Conservation (phyloP, 2,329 filamentous ascomycete species). For the Dissoconium aciculare region DNA sequence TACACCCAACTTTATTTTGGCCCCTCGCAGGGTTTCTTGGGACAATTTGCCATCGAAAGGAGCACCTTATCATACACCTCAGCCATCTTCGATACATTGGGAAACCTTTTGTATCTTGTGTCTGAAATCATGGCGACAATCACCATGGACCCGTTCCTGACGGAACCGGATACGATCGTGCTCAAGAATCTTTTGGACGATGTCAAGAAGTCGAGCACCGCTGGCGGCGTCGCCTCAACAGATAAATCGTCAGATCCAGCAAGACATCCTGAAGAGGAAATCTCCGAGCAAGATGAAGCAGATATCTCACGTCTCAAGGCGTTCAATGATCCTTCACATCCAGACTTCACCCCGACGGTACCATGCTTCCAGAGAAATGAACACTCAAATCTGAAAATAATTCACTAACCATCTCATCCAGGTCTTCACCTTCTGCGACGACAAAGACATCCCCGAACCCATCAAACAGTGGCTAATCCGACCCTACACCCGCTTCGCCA, state of each 20-base stretch:
- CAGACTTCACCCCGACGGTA: constrained; percentile 39
- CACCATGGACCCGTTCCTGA: constrained; percentile 23
- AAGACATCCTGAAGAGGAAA: no score
- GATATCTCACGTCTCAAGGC: constrained; percentile 33
- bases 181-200: constrained; percentile 26
- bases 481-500: constrained; percentile 45
- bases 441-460: constrained; percentile 29
- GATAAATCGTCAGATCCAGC: constrained; percentile 3
- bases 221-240: constrained; percentile 2
- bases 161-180: constrained; percentile 27
- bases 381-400: no score
- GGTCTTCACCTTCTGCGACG: constrained; percentile 39
- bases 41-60: no score
- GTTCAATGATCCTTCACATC: constrained; percentile 34
- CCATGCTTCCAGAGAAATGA: no score
- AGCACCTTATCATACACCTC: no score
- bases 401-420: not conserved
- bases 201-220: constrained; percentile 5
- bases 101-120: no score
- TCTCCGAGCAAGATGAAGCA: constrained; percentile 11
- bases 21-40: no score
- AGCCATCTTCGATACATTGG: no score
- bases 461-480: constrained; percentile 39
- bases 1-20: no score
- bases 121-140: constrained; percentile 1